Evolutionary conservation across 2,329 filamentous ascomycete genomes (phyloP).

Genomic region (Cladosporium austrohemisphaericum): DNA sequence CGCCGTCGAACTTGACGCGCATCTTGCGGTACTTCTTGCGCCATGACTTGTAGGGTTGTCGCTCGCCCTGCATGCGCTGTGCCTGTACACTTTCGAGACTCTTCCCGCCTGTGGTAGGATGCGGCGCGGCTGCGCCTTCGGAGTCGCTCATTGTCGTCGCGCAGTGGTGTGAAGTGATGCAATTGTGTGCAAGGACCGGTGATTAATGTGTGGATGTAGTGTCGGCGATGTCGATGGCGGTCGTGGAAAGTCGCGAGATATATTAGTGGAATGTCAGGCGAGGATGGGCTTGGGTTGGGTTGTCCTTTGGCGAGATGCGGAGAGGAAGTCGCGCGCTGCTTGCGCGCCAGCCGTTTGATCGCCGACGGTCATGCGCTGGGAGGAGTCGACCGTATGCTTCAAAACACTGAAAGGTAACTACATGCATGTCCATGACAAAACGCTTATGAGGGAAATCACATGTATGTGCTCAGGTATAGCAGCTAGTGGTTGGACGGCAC

Average conservation of each 20-base stretch:
- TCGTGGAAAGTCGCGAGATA: neutral
- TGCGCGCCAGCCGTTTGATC: no score
- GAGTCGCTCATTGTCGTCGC: slow-evolving; percentile 26
- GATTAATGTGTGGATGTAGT: neutral
- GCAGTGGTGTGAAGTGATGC: neutral
- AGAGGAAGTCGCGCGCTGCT: no score
- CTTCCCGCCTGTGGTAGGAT: slow-evolving; percentile 23
- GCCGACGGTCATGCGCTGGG: no score
- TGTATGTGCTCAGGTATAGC: no score
- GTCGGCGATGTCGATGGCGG: neutral
- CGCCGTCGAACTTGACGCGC: slow-evolving; percentile 71
- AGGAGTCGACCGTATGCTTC: neutral
- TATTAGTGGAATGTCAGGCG: no score
- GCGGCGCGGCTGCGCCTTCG: slow-evolving; percentile 25
- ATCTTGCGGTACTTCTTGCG: slow-evolving; percentile 92
- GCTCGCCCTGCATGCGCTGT: slow-evolving; percentile 17
- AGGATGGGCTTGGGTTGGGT: no score
- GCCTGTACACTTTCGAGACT: slow-evolving; percentile 11
- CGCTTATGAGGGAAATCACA: no score
- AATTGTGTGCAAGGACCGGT: neutral
- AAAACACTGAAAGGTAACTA: no score
- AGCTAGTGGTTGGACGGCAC: no score
- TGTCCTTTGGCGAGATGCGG: no score
- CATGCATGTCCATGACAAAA: no score
- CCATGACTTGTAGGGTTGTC: slow-evolving; percentile 36